Evolutionary conservation across 176 grass and related monocot genomes (phyloP), one percentile per base, ranked within the genome.

Genomic region (Ensete glaucum): DNA sequence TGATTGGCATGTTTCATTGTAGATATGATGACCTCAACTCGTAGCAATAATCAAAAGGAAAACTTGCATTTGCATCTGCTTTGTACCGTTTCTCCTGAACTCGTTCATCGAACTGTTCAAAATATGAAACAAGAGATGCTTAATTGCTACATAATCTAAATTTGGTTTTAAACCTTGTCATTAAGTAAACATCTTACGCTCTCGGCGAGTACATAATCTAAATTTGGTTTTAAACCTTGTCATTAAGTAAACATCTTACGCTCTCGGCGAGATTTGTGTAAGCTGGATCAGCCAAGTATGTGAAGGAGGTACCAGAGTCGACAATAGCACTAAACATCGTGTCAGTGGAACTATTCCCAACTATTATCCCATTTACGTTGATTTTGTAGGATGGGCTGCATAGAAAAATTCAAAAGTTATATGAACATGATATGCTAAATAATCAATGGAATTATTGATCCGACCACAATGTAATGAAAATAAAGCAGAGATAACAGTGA

Each of bases 41-140:
- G 0, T 96, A 96, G 80, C 92, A 96, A 79, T 87, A 96, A 63
- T 96, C 89, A 55, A 96, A 96, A 19, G 89, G 92, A 54, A 92
- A 20, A 21, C 34, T 0, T 43, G 34, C 70, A 80, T 80, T 84
- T 27, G 84, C 76, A 88, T 87, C 87, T 6, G 76, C 52, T 11
- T 14, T 64, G 71, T 86, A 79, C 21, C 84, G 80, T 58, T 77
- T 82, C 53, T 63, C 84, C 64, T 76, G 71, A 80, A 89, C 81
- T 82, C 89, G 89, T 64, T 50, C 63, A 80, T 96, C 80, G 55
- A 96, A 96, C 92, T 96, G 82, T 63, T 81, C 75, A 74, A n/a
- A 76, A 57, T 23, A 84, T 1, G 25, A 76, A 77, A 14, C 9
- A 67, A 68, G 12, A 54, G 63, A 13, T 54, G 12, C 21, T 55